phyloP scores from a whole-genome alignment of 371 early-diverging fungal genomes.

The Fennellomyces sp. region DNA sequence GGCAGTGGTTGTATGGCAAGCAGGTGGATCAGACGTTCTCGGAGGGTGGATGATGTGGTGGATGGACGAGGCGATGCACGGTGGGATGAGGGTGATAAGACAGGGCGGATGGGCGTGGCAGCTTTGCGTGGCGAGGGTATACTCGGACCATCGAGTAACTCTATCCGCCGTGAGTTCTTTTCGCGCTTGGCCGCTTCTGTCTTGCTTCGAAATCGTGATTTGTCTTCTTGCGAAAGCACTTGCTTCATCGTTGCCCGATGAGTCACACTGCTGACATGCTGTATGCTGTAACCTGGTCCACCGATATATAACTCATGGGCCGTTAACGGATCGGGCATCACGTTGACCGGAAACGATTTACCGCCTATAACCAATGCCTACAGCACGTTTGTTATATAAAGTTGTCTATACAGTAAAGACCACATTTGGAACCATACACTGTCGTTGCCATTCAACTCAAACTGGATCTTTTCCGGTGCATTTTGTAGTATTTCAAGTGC shows the following conservation, averaged over 20 bases:
- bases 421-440: background rate
- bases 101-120: background rate
- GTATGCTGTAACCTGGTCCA: constrained; percentile 1
- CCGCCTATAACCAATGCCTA: constrained; percentile 22
- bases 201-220: constrained; percentile 15
- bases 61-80: background rate
- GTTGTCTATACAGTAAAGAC: background rate
- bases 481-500: constrained; percentile 17
- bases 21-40: constrained; percentile 43
- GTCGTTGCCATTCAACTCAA: constrained; percentile 13
- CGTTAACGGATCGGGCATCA: constrained; percentile 8
- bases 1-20: constrained; percentile 33
- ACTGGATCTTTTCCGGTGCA: constrained; percentile 10
- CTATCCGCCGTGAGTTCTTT: constrained; percentile 25
- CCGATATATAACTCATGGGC: constrained; percentile 9
- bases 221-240: constrained; percentile 27
- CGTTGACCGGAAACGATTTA: constrained; percentile 17
- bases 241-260: constrained; percentile 21
- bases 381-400: background rate
- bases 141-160: constrained; percentile 14
- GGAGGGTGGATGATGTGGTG: constrained; percentile 9
- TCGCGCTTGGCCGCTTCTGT: constrained; percentile 22
- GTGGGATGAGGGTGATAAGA: background rate
- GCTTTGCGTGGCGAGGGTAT: constrained; percentile 13
- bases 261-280: constrained; percentile 14